A percentile compares a stretch with the other conserved stretches of the same genome.
phyloP scores from a whole-genome alignment of 2,329 filamentous ascomycete genomes.

The Penicillium fuscoglaucum region DNA sequence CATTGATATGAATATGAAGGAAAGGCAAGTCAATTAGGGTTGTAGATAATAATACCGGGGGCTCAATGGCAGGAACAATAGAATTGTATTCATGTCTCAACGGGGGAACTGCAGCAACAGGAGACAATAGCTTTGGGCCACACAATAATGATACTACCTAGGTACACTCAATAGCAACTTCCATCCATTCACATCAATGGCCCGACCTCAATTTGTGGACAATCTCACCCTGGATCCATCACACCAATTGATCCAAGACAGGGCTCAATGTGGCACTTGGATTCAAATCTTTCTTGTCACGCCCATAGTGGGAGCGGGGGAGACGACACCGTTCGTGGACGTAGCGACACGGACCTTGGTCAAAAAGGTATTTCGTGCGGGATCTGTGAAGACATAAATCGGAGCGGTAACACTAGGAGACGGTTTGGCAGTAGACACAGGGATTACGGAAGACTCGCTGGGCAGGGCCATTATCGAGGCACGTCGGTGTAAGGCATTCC shows the following conservation, averaged over 20 bases:
- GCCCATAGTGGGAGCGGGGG: background rate
- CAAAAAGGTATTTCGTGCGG: background rate
- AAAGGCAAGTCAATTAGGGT: background rate
- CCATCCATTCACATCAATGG: background rate
- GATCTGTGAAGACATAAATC: background rate
- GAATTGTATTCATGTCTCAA: background rate
- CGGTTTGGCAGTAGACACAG: background rate
- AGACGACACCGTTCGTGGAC: background rate
- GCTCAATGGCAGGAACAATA: background rate
- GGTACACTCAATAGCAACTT: background rate
- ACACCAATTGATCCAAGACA: background rate
- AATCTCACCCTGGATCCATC: background rate
- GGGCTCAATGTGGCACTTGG: background rate
- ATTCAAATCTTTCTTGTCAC: too few species aligned
- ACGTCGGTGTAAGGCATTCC: background rate
- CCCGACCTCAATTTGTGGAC: background rate
- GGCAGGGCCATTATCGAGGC: background rate
- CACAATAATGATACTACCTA: background rate
- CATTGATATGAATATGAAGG: background rate
- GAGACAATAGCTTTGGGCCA: background rate
- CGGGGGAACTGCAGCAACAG: background rate
- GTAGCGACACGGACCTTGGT: background rate
- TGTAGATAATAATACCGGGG: background rate
- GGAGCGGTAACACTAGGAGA: background rate
- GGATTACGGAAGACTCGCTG: background rate